Percentiles rank a stretch among this genome's conserved stretches.
Conservation (phyloP, 192 early-diverging fungal genomes). For the Backusella liffmaniae region DNA sequence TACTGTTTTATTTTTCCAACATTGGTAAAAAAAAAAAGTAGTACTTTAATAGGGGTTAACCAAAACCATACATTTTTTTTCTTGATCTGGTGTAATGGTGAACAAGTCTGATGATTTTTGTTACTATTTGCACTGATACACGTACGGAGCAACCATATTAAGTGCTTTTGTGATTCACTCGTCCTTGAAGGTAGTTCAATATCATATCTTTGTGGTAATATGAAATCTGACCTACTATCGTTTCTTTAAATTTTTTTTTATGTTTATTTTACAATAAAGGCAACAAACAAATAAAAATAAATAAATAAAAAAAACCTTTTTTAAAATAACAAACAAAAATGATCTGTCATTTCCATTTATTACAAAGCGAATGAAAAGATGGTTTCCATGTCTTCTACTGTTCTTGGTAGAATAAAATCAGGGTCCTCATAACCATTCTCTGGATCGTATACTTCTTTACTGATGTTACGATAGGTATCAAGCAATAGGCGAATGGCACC, state of each 20-base stretch:
- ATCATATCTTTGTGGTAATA: too few species aligned
- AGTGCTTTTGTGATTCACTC: too few species aligned
- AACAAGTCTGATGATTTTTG: background rate
- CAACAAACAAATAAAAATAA: background rate
- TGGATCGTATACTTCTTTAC: constrained; percentile 57
- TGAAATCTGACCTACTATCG: background rate
- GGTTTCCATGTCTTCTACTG: constrained; percentile 73
- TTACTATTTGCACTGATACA: background rate
- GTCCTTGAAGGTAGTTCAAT: too few species aligned
- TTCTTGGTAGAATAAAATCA: constrained; percentile 57
- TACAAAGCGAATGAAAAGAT: constrained; percentile 47
- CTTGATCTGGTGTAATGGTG: background rate
- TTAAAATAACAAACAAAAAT: background rate
- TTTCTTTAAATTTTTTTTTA: background rate
- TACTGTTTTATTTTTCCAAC: background rate
- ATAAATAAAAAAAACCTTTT: background rate
- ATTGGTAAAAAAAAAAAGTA: background rate
- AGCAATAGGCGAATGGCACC: constrained; percentile 59
- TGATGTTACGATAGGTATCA: constrained; percentile 56
- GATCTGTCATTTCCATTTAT: background rate
- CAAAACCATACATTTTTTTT: background rate
- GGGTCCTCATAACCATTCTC: constrained; percentile 62
- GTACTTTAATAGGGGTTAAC: background rate
- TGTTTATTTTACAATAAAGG: background rate
- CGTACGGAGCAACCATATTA: too few species aligned